Evolutionary conservation across 768 basidiomycete genomes (phyloP), one percentile per base, ranked within the genome.

Genomic region (Thelephora ganbajun): DNA sequence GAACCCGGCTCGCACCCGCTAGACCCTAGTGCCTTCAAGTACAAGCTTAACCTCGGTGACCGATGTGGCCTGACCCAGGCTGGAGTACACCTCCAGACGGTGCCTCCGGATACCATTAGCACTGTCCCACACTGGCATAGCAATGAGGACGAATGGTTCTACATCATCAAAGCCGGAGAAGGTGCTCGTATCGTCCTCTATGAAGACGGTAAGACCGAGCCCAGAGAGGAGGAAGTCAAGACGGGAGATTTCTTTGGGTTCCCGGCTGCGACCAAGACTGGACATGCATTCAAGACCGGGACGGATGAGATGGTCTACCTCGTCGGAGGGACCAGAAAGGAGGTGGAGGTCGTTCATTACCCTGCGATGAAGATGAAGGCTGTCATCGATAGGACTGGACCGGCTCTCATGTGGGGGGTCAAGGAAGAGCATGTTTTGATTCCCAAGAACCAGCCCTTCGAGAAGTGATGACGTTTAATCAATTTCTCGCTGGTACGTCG

Each of bases 171-270:
- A 14, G 54, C 52, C 12, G 54, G 52, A 7, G 54, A 45, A 7
- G 45, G 35, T 35, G 54, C 51, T 3, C 50, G 43, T n/a, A 50
- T 49, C 6, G 37, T 52, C 35, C 5, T 54, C 30, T 49, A 36
- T 58, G 53, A 53, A 30, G 50, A 46, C 2, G 50, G 20, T 12
- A 36, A 45, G 33, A 36, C 20, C 16, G 47, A 33, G 43, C 50
- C 51, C 34, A 45, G 47, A 46, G 55, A 59, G 37, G 54, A 53
- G 49, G 30, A 30, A 39, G 43, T 56, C 16, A 34, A 46, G 34
- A 45, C 48, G 12, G 58, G 58, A 3, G 58, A 59, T 42, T 59
- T 59, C 48, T 22, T 56, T 3, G 58, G 52, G 3, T 59, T 57
- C 48, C 54, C 54, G 6, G 55, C 55, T 0, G 55, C 54, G 0